Evolutionary conservation across 306 rosid genomes (phyloP), one percentile per base, ranked within the genome.

Genomic region (Glycine latifolia): DNA sequence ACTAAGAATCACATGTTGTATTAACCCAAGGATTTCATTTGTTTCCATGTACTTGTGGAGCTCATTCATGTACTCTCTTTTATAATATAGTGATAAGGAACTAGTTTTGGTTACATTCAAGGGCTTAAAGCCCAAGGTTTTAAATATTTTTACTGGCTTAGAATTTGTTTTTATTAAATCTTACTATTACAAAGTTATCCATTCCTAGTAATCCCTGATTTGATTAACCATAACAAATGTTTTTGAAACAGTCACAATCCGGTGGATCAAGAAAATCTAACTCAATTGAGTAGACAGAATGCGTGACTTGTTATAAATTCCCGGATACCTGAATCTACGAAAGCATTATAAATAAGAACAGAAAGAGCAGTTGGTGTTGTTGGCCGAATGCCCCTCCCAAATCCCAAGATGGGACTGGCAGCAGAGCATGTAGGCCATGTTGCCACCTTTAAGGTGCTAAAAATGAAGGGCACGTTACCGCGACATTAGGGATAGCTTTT

Each of bases 1-100:
- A 60, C 78, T 76, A 77, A 53, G 61, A 62, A 55, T 41, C 85
- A 72, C 54, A 60, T 76, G 76, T 82, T 85, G 78, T 86, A 77
- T 50, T 70, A 70, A 79, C 67, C 59, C 31, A 26, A 26, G 0
- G 31, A 26, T 26, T 26, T 26, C 31, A 26, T 26, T 54, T 81
- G 72, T 81, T 50, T 14, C 65, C 80, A 76, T 49, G 3, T 63
- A 59, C 46, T 58, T 44, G 77, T 63, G 86, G 83, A 71, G 83
- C 65, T 15, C 82, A 68, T 70, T 65, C 7, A 31, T 52, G 83
- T 66, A 67, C 82, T 80, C 58, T 56, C 54, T 55, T 73, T 79
- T 76, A 41, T 16, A 52, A 15, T 31, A 67, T 82, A 50, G 78
- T 41, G 9, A 43, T 43, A 35, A 50, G 80, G 73, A 58, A 75